Conservation (phyloP, 2,329 filamentous ascomycete genomes). For the Thelonectria olida region DNA sequence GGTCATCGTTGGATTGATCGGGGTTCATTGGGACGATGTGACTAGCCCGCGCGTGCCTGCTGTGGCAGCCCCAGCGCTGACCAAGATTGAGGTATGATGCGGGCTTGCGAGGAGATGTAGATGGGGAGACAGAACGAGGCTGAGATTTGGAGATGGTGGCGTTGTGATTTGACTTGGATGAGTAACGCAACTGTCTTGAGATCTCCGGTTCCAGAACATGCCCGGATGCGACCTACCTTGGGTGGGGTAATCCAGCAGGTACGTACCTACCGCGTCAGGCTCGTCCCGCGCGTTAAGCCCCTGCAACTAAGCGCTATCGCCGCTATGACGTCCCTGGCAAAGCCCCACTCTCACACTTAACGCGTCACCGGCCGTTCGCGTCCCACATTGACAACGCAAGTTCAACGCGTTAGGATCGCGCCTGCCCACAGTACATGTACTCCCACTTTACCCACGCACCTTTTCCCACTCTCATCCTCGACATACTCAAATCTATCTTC, state of each 20-base stretch:
- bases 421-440: conserved; percentile 14
- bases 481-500: neutral
- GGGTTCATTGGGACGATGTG: conserved; percentile 34
- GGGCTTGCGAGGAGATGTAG: neutral
- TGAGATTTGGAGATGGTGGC: neutral
- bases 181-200: no score
- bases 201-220: no score
- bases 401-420: conserved; percentile 33
- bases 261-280: neutral
- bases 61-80: neutral
- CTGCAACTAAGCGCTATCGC: conserved; percentile 29
- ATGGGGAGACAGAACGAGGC: neutral
- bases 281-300: conserved; percentile 6
- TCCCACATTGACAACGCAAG: conserved; percentile 20
- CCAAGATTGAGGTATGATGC: no score
- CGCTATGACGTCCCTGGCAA: conserved; percentile 27
- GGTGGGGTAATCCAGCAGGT: neutral
- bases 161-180: neutral
- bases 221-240: no score
- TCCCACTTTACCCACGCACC: neutral
- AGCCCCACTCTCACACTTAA: conserved; percentile 13
- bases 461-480: neutral
- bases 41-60: neutral
- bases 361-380: conserved; percentile 38
- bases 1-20: conserved; percentile 41